Base-by-base conservation (phyloP, 768 basidiomycete genomes). In the Collybiopsis confluens region DNA sequence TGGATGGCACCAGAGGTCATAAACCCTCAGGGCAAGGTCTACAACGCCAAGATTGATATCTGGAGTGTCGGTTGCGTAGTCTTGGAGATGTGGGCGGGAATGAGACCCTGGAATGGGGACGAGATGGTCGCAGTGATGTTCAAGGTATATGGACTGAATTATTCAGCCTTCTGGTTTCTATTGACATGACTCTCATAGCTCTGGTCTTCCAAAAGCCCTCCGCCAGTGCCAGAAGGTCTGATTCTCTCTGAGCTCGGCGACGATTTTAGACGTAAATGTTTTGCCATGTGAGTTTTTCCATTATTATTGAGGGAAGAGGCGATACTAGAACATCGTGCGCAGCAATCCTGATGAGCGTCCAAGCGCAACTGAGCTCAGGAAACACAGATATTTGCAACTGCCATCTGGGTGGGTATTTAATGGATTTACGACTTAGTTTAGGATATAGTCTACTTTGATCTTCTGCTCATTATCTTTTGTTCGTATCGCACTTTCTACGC, bases 11-110 rank as follows among this genome's bases (percentile, higher is more conserved):
- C 95, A 0, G 95, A 93, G 72, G 92, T 97, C 51, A 82, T 93
- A 56, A 86, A 92, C 57, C 86, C 89, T 33, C 82, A 88, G 67
- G 85, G 86, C 68, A 87, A 88, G 61, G 93, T 93, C 0, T 98
- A 98, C 68, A 95, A 92, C 61, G 92, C 88, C 64, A 98, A 99
- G 72, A 86, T 97, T 46, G 97, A 99, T 65, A 96, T 99, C 59
- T 99, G 97, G 97, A 94, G 92, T 68, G 81, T 98, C 4, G 97
- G 97, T 1, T 99, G 97, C 72, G 91, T 98, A n/a, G 89, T 96
- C 15, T 77, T 98, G 59, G 97, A 99, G 69, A 99, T 99, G 97
- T 96, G 93, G 87, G 90, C 91, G 20, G 97, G 97, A n/a, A 81
- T 85, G 64, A 75, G 95, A 42, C 97, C 97, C 2, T 99, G 97